Conservation (phyloP, 441 rosid species). For the Populus trichocarpa region DNA sequence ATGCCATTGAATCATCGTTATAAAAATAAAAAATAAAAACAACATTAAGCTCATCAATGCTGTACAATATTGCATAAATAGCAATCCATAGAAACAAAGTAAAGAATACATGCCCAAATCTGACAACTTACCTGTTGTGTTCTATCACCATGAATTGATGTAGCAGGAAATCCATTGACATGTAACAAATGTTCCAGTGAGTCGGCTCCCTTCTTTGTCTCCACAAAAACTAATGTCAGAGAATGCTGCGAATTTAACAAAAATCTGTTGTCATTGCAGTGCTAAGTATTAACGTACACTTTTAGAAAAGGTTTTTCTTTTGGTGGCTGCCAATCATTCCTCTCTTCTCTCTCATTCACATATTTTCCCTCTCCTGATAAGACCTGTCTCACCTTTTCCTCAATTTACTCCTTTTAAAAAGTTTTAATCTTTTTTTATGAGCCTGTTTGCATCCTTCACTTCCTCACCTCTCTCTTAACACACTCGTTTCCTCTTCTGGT, state of each 20-base stretch:
- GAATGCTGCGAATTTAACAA: constrained; percentile 46
- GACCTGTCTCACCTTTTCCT: neutral
- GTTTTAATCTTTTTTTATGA: too few species aligned
- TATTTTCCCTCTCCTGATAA: neutral
- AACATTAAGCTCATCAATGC: neutral
- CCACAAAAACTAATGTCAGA: constrained; percentile 79
- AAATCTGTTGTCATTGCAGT: neutral
- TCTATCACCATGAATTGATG: constrained; percentile 83
- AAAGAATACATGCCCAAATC: neutral
- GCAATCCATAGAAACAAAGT: neutral
- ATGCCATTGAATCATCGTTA: neutral
- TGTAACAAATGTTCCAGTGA: constrained; percentile 64
- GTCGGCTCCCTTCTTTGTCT: constrained; percentile 83
- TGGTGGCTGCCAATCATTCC: neutral
- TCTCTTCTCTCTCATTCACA: neutral
- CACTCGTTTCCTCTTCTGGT: neutral
- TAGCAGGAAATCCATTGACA: constrained; percentile 68
- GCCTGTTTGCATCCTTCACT: neutral
- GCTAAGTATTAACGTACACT: neutral
- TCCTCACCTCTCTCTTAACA: neutral
- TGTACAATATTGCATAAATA: neutral
- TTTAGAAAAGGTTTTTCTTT: neutral
- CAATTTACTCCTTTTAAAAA: too few species aligned
- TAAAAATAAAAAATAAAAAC: too few species aligned
- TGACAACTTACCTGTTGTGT: constrained; percentile 41